Evolutionary conservation across 129 eudicot species (phyloP).

Genomic region (Erigeron canadensis): DNA sequence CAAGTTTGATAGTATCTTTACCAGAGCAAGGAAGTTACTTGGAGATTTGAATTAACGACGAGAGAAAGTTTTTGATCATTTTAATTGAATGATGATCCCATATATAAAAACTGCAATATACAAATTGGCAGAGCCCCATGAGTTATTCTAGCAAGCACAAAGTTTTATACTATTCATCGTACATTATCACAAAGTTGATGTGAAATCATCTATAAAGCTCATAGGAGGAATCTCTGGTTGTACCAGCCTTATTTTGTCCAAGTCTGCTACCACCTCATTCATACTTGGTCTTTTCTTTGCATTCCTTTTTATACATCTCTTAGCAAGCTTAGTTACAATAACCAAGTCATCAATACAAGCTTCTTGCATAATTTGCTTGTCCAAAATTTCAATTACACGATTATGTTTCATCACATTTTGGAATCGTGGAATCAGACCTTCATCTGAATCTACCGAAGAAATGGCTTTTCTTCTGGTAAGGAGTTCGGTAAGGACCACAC

Average conservation of each 20-base stretch:
- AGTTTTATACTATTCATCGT: too few species aligned
- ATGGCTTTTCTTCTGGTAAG: constrained; percentile 23
- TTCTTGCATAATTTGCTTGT: constrained; percentile 22
- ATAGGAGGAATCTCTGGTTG: neutral
- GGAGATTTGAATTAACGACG: too few species aligned
- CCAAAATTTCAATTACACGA: constrained; percentile 22
- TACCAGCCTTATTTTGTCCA: constrained; percentile 10
- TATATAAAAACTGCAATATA: too few species aligned
- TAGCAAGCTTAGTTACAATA: constrained; percentile 23
- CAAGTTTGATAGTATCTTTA: too few species aligned
- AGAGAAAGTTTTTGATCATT: too few species aligned
- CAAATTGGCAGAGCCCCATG: too few species aligned
- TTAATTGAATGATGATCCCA: too few species aligned
- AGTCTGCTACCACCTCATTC: constrained; percentile 22
- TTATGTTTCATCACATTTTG: constrained; percentile 14
- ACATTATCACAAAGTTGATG: too few species aligned
- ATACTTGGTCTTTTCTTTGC: constrained; percentile 28
- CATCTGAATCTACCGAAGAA: constrained; percentile 3
- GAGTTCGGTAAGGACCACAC: constrained; percentile 39
- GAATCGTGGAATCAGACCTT: constrained; percentile 26
- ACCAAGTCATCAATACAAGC: constrained; percentile 24
- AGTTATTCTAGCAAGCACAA: too few species aligned
- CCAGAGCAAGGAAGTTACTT: too few species aligned
- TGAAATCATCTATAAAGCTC: neutral
- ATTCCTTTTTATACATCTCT: constrained; percentile 27